Evolutionary conservation across 129 eudicot species (phyloP), one percentile per base, ranked within the genome.

Genomic region (Mikania micrantha): DNA sequence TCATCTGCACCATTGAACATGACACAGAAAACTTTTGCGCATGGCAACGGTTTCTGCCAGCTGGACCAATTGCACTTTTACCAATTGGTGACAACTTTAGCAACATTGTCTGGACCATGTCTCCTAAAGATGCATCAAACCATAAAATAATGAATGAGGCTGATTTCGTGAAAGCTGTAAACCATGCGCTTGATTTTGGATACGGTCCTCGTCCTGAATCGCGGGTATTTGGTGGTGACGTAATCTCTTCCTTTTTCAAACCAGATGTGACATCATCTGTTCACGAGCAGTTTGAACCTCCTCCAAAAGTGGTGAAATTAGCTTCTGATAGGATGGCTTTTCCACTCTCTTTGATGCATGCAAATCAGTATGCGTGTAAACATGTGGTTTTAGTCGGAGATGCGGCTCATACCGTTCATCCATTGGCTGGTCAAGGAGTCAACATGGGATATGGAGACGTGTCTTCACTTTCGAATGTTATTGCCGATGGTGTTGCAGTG

Each of bases 81-180:
- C 99, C 99, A 15, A 76, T 94, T 7, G 99, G 99, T 16, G 85
- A 94, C 74, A 87, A 74, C 22, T 94, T 59, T 74, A 94, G 99
- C 93, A 94, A 94, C 76, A 94, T 94, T 21, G 99, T 94, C n/a
- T 94, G 99, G 99, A 84, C 97, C 66, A 89, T 94, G 99, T 79
- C 77, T 64, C 99, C 99, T 9, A 82, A 83, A 56, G 99, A 94
- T 57, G 82, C 97, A 36, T 82, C 79, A 45, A 77, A 74, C 31
- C 86, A 80, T 47, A 94, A 90, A 73, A 60, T 80, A 47, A 83
- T 89, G 90, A 77, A 73, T 42, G 88, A 79, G 27, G 80, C 58
- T 66, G 97, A 87, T 56, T 94, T 94, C 65, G 77, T 94, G 54
- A 78, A 64, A 69, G 90, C 91, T 12, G 73, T 94, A 40, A 89